Conservation (phyloP, 768 basidiomycete species). For the Lentinula sp. region DNA sequence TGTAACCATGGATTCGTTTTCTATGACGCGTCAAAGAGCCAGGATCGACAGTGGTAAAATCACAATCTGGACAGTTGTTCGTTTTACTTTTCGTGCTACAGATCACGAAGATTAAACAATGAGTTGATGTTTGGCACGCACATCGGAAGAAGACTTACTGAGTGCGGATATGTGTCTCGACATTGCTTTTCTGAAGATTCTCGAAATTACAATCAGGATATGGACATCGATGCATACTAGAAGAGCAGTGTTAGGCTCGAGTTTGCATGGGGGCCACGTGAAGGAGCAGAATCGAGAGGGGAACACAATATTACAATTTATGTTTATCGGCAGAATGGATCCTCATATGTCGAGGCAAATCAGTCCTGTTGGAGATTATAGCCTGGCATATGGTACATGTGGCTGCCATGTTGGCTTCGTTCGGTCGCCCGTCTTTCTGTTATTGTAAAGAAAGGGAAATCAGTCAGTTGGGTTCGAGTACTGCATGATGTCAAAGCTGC, state of each 20-base stretch:
- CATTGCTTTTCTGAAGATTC: slow-evolving; percentile 16
- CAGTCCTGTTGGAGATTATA: slow-evolving; percentile 13
- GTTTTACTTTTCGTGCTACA: slow-evolving; percentile 12
- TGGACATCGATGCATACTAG: slow-evolving; percentile 17
- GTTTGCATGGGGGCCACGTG: background rate
- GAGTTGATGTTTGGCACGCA: no score
- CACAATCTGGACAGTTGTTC: slow-evolving; percentile 11
- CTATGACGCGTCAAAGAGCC: slow-evolving; percentile 18
- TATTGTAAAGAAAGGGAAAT: background rate
- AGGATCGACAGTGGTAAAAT: slow-evolving; percentile 16
- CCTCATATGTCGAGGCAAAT: slow-evolving; percentile 16
- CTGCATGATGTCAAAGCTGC: background rate
- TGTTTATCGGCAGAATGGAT: slow-evolving; percentile 14
- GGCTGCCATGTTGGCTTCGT: background rate
- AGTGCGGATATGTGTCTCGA: slow-evolving; percentile 14
- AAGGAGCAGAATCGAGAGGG: background rate
- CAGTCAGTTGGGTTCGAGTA: background rate
- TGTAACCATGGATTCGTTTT: slow-evolving; percentile 12
- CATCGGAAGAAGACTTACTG: slow-evolving; percentile 17
- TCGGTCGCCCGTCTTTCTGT: background rate
- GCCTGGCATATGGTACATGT: slow-evolving; percentile 8
- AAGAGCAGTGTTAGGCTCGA: background rate
- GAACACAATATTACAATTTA: slow-evolving; percentile 12
- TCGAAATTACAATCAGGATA: slow-evolving; percentile 10
- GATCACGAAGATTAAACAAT: no score